phyloP scores from a whole-genome alignment of 1,284 basidiomycete genomes.

The Gyrodon tennesseensis region DNA sequence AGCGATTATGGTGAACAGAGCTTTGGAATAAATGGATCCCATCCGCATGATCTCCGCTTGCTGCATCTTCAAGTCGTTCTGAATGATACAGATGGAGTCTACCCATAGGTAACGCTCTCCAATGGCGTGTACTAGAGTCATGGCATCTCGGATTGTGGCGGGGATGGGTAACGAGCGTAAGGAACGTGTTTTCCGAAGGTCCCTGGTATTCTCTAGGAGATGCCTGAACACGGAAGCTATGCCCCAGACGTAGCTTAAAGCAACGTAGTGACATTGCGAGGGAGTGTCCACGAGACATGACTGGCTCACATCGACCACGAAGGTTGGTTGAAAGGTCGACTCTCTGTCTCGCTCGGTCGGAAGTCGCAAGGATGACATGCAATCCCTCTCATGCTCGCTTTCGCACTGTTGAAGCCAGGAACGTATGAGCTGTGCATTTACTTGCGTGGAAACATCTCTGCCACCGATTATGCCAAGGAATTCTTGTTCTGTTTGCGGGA shows the following conservation, averaged over 20 bases:
- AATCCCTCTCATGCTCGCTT: constrained; percentile 19
- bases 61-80: constrained; percentile 31
- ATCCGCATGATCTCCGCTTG: constrained; percentile 29
- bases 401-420: constrained; percentile 32
- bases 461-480: constrained; percentile 27
- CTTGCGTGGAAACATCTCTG: constrained; percentile 19
- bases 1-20: constrained; percentile 34
- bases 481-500: constrained; percentile 11
- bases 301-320: constrained; percentile 29
- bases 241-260: constrained; percentile 35
- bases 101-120: constrained; percentile 37
- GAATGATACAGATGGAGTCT: constrained; percentile 35
- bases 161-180: constrained; percentile 23
- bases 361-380: constrained; percentile 9
- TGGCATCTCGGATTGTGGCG: constrained; percentile 34
- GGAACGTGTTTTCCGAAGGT: constrained; percentile 21
- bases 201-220: constrained; percentile 20
- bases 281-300: constrained; percentile 30
- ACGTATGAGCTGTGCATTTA: constrained; percentile 21
- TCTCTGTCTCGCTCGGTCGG: background rate
- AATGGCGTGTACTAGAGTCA: constrained; percentile 27
- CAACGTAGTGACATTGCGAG: constrained; percentile 30
- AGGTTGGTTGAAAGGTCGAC: constrained; percentile 22
- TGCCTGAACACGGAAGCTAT: constrained; percentile 24
- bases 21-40: constrained; percentile 31